Evolutionary conservation across 78 protist genomes (phyloP).

Genomic region (Anaeramoeba flamelloides): DNA sequence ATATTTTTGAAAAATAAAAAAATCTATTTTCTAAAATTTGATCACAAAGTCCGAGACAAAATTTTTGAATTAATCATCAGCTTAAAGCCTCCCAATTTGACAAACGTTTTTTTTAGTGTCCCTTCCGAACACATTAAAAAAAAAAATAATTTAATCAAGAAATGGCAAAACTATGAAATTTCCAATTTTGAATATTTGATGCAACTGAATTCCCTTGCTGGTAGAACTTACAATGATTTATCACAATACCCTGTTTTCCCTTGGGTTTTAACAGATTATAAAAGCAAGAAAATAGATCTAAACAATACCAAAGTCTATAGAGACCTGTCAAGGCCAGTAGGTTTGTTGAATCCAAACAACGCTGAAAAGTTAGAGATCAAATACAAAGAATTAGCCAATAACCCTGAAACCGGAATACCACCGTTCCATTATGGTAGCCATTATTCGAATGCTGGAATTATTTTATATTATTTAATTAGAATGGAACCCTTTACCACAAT

Average conservation of each 20-base stretch:
- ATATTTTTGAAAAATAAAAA: not conserved
- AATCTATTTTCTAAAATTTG: not conserved
- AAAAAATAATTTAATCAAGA: not conserved
- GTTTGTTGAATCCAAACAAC: no score
- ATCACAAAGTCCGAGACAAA: not conserved
- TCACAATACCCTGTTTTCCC: not conserved
- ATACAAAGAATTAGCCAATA: no score
- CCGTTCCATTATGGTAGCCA: no score
- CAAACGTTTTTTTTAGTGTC: not conserved
- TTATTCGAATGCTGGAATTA: no score
- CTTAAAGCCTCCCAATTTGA: not conserved
- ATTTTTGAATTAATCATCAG: not conserved
- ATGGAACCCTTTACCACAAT: no score
- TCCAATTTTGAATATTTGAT: not conserved
- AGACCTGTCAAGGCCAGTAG: not conserved
- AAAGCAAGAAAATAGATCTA: not conserved
- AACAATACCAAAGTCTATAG: not conserved
- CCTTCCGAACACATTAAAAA: not conserved
- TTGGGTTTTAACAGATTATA: not conserved
- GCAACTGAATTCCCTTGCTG: not conserved
- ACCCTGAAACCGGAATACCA: no score
- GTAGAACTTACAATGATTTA: not conserved
- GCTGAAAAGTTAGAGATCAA: no score
- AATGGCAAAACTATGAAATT: not conserved
- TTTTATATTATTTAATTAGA: no score